A percentile compares a stretch with the other conserved stretches of the same genome.
These are phyloP conservation scores for Verticillium zaregamsianum DNA, from an alignment of 2,329 filamentous ascomycete genomes.

Conservation along the genomic window DNA sequence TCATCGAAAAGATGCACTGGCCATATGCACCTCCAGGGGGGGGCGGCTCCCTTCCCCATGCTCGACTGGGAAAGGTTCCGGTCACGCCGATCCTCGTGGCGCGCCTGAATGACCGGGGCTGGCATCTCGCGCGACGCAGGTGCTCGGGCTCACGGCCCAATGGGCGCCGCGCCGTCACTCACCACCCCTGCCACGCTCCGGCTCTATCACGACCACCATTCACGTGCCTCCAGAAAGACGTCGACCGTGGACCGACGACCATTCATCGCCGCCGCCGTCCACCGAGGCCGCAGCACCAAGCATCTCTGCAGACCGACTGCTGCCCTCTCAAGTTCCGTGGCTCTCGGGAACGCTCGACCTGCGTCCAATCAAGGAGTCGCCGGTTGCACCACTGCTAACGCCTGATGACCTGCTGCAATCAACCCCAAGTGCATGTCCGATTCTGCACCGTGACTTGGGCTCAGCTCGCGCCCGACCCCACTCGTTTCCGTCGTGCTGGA, in stretches of 20 bases:
- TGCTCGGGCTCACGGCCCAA: constrained; percentile 1
- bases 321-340: not conserved
- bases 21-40: not conserved
- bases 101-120: constrained; percentile 12
- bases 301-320: not conserved
- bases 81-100: constrained; percentile 14
- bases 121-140: not conserved
- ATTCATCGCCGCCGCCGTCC: not conserved
- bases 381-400: not conserved
- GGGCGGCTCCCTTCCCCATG: constrained; percentile 1
- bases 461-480: not conserved
- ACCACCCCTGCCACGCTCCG: not conserved
- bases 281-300: not conserved
- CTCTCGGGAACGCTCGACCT: not conserved
- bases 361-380: not conserved
- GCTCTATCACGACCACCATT: not conserved
- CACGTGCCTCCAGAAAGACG: not conserved
- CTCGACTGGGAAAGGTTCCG: constrained; percentile 11
- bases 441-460: not conserved
- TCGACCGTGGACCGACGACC: not conserved
- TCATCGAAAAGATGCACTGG: not conserved
- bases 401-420: not conserved
- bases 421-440: not conserved
- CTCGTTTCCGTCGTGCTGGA: not conserved
- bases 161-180: not conserved